These are phyloP conservation scores for Boletus reticulatus DNA, from an alignment of 768 basidiomycete species.

Conservation along the genomic window DNA sequence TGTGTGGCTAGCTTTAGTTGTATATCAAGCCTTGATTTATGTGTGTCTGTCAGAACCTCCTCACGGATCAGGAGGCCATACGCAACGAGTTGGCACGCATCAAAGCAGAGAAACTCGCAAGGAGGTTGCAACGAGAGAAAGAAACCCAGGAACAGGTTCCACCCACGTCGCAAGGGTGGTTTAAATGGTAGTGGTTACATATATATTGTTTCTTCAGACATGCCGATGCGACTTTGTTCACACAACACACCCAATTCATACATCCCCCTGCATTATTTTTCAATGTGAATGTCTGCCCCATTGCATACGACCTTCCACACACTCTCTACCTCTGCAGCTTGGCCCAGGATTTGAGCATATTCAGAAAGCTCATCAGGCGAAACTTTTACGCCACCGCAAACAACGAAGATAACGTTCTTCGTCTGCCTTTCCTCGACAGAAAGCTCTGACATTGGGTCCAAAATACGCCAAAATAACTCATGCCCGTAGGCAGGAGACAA, in stretches of 20 bases:
- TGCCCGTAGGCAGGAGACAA: slow-evolving; percentile 63
- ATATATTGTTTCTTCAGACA: too few relatives aligned
- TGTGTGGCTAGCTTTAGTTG: slow-evolving; percentile 4
- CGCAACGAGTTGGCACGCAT: slow-evolving; percentile 71
- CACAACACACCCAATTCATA: slow-evolving; percentile 16
- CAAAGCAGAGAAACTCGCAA: slow-evolving; percentile 55
- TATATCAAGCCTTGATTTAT: slow-evolving; percentile 5
- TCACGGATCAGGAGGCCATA: slow-evolving; percentile 62
- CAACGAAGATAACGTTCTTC: slow-evolving; percentile 15
- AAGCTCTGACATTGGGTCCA: slow-evolving; percentile 23
- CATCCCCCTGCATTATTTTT: slow-evolving; percentile 10
- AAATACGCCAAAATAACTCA: slow-evolving; percentile 46
- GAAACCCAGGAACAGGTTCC: slow-evolving; percentile 26
- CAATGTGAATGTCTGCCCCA: slow-evolving; percentile 22
- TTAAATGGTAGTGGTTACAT: slow-evolving; percentile 25
- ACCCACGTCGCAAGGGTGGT: slow-evolving; percentile 27
- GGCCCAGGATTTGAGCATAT: slow-evolving; percentile 42
- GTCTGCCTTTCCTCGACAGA: slow-evolving; percentile 24
- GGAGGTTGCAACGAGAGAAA: slow-evolving; percentile 43
- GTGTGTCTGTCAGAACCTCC: slow-evolving; percentile 45
- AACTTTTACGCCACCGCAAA: slow-evolving; percentile 58
- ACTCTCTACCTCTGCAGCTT: slow-evolving; percentile 28
- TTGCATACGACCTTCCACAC: slow-evolving; percentile 32
- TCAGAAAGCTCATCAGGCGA: slow-evolving; percentile 51
- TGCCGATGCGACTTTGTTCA: too few relatives aligned